These are phyloP conservation scores for Phytophthora tentaculata DNA, from an alignment of 352 stramenopile species.

Conservation along the genomic window DNA sequence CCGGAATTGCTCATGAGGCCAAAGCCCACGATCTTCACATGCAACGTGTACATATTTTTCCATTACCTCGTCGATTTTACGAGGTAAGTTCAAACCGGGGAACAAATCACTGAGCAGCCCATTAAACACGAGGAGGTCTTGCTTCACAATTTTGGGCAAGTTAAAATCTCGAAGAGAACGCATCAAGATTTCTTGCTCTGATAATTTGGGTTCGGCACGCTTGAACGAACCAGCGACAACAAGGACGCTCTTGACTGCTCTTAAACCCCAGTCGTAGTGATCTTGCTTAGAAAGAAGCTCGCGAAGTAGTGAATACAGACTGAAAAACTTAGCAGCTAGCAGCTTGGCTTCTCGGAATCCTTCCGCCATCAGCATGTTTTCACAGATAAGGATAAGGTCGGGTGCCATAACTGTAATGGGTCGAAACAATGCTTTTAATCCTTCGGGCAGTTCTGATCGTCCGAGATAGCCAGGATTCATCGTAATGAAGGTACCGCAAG, in stretches of 20 bases:
- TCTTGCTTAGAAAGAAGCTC: conserved; percentile 95
- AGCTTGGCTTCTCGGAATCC: conserved; percentile 94
- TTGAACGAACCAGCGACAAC: conserved; percentile 94
- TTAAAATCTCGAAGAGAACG: conserved; percentile 97
- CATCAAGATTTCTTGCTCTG: conserved; percentile 94
- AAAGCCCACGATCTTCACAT: conserved; percentile 89
- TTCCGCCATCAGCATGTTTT: conserved; percentile 98
- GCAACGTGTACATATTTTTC: conserved; percentile 91
- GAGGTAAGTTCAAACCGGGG: conserved; percentile 86
- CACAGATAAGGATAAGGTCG: conserved; percentile 96
- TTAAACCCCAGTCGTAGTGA: conserved; percentile 96
- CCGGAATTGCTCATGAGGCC: conserved; percentile 93
- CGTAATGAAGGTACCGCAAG: conserved; percentile 95
- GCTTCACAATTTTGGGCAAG: conserved; percentile 94
- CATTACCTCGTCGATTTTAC: conserved; percentile 89
- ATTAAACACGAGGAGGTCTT: conserved; percentile 94
- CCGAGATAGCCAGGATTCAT: conserved; percentile 97
- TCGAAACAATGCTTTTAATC: conserved; percentile 94
- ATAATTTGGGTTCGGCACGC: conserved; percentile 90
- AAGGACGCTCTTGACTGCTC: conserved; percentile 95
- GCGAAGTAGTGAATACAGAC: conserved; percentile 92
- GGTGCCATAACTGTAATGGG: conserved; percentile 97
- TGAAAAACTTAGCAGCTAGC: conserved; percentile 95
- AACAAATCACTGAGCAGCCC: conserved; percentile 95
- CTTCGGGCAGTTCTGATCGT: conserved; percentile 93